phyloP scores from a whole-genome alignment of 106 monocot genomes.

The Dendrobium catenatum region DNA sequence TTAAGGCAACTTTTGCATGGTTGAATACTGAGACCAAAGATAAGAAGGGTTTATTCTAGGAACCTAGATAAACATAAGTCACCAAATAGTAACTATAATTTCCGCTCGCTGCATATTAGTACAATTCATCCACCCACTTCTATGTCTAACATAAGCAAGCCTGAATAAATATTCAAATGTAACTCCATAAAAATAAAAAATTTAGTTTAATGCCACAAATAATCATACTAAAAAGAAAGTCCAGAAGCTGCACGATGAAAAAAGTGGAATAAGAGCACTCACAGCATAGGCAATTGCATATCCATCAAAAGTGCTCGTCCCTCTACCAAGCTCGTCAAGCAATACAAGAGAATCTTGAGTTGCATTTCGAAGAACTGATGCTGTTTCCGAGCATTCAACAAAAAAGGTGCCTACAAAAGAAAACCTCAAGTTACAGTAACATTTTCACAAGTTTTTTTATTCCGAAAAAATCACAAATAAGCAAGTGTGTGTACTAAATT shows the following conservation, averaged over 20 bases:
- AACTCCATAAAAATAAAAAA: background rate
- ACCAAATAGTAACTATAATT: background rate
- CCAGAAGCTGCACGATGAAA: background rate
- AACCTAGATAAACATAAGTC: too few species aligned
- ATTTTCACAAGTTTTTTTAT: background rate
- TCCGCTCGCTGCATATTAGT: background rate
- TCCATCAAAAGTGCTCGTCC: slow-evolving; percentile 98
- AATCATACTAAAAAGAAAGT: background rate
- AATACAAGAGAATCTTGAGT: slow-evolving; percentile 85
- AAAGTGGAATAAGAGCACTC: slow-evolving; percentile 15
- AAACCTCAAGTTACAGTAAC: slow-evolving; percentile 5
- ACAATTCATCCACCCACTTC: background rate
- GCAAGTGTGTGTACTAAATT: background rate
- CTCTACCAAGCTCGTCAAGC: slow-evolving; percentile 96
- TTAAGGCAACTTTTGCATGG: too few species aligned
- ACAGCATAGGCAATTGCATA: slow-evolving; percentile 99
- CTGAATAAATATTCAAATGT: background rate
- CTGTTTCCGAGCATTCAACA: slow-evolving; percentile 92
- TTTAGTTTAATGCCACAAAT: background rate
- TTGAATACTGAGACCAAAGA: too few species aligned
- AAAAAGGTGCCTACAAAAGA: slow-evolving; percentile 69
- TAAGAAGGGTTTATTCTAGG: too few species aligned
- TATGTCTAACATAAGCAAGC: background rate
- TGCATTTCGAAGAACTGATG: slow-evolving; percentile 73
- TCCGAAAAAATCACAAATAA: background rate